phyloP scores from a whole-genome alignment of 2,329 filamentous ascomycete genomes.

The Leptographium lundbergii region DNA sequence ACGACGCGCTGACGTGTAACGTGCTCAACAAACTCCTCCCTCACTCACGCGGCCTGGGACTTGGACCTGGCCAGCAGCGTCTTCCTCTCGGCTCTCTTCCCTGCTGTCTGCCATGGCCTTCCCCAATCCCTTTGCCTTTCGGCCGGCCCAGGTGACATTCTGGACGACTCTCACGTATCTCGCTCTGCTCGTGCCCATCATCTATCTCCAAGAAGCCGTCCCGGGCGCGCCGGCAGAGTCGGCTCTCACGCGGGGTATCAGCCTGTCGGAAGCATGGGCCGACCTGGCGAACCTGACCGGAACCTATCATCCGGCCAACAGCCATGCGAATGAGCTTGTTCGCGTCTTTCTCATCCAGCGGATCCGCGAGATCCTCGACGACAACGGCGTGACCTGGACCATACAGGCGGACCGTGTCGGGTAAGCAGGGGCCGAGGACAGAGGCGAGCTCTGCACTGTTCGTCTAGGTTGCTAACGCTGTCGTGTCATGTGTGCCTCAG shows the following conservation, averaged over 20 bases:
- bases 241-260: constrained; percentile 47
- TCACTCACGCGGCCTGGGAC: no score
- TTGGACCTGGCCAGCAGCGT: not conserved
- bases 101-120: constrained; percentile 5
- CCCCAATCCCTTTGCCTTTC: constrained; percentile 58
- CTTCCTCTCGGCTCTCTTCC: not conserved
- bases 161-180: constrained; percentile 67
- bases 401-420: constrained; percentile 19
- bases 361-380: constrained; percentile 55
- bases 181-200: constrained; percentile 57
- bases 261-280: constrained; percentile 74
- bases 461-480: not conserved
- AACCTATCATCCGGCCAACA: constrained; percentile 81
- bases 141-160: constrained; percentile 67
- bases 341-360: constrained; percentile 62
- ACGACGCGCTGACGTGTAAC: not conserved
- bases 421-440: not conserved
- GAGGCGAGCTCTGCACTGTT: not conserved
- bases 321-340: constrained; percentile 67
- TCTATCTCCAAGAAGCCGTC: constrained; percentile 65
- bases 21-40: not conserved
- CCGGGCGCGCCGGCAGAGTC: constrained; percentile 47
- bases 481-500: not conserved
- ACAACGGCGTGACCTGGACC: constrained; percentile 40
- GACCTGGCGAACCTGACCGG: constrained; percentile 67